Conservation (phyloP, 2,329 filamentous ascomycete genomes). For the Aspergillus ruber region DNA sequence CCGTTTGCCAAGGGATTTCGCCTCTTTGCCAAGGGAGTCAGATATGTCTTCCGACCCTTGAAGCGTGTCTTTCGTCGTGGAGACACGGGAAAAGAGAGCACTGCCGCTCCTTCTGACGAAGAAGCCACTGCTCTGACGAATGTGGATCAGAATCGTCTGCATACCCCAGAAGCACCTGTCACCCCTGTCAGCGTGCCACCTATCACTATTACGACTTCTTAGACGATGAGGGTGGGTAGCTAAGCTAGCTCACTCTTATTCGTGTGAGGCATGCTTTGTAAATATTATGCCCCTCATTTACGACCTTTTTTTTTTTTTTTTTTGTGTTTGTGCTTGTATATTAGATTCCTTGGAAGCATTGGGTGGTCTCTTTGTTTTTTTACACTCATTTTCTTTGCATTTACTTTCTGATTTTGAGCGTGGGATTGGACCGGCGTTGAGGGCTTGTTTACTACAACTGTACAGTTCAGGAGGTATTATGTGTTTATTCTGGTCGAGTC, state of each 20-base stretch:
- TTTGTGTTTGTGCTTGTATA: neutral
- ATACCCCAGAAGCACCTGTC: constrained; percentile 10
- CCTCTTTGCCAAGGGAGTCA: constrained; percentile 20
- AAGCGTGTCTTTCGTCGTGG: constrained; percentile 18
- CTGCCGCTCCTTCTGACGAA: constrained; percentile 7
- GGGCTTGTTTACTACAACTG: too few species aligned
- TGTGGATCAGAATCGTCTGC: constrained; percentile 6
- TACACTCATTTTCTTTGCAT: neutral
- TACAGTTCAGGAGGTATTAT: neutral
- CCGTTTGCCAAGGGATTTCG: constrained; percentile 29
- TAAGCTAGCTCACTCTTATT: too few species aligned
- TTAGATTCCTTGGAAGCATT: neutral
- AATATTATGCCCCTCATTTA: neutral
- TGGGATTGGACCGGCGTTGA: neutral
- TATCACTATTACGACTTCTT: constrained; percentile 34
- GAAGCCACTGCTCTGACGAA: constrained; percentile 10
- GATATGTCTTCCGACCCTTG: constrained; percentile 16
- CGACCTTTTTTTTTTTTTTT: neutral
- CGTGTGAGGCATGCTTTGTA: neutral
- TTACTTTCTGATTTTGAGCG: neutral
- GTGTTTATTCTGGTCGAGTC: neutral
- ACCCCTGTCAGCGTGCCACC: constrained; percentile 28
- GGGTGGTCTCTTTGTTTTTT: neutral
- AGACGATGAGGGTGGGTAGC: neutral
- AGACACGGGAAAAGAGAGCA: constrained; percentile 1